Percentiles rank a stretch among this genome's conserved stretches.
phyloP scores from a whole-genome alignment of 495 filamentous ascomycete species.

The Trypethelium eluteriae region DNA sequence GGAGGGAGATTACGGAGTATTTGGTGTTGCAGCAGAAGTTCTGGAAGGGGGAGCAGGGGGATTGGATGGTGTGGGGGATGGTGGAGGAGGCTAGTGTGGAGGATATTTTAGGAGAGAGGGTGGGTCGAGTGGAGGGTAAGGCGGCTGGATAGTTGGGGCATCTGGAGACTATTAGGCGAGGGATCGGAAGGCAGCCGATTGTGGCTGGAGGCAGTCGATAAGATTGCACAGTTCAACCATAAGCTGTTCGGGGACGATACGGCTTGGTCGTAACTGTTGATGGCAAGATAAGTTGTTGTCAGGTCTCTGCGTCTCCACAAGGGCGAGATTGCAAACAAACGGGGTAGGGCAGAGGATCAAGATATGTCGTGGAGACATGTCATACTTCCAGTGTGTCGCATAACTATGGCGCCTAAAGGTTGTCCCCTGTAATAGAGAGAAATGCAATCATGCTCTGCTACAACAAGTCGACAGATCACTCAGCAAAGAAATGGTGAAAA shows the following conservation, averaged over 20 bases:
- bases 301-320: not conserved
- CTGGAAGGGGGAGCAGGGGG: slow-evolving; percentile 47
- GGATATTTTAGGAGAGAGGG: slow-evolving; percentile 25
- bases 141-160: not conserved
- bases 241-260: not conserved
- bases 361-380: no score
- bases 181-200: no score
- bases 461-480: not conserved
- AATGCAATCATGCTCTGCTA: not conserved
- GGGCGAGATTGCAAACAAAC: not conserved
- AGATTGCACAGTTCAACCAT: not conserved
- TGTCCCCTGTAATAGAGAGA: not conserved
- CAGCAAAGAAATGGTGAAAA: not conserved
- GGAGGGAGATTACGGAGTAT: slow-evolving; percentile 63
- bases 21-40: slow-evolving; percentile 63
- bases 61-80: slow-evolving; percentile 75
- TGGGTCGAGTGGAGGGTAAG: slow-evolving; percentile 13
- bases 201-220: no score
- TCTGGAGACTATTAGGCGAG: no score
- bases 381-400: not conserved
- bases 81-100: slow-evolving; percentile 52
- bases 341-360: not conserved
- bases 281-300: not conserved
- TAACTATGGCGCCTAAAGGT: not conserved
- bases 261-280: not conserved